Base-by-base conservation (phyloP, 768 basidiomycete species). In the Psilocybe cubensis region DNA sequence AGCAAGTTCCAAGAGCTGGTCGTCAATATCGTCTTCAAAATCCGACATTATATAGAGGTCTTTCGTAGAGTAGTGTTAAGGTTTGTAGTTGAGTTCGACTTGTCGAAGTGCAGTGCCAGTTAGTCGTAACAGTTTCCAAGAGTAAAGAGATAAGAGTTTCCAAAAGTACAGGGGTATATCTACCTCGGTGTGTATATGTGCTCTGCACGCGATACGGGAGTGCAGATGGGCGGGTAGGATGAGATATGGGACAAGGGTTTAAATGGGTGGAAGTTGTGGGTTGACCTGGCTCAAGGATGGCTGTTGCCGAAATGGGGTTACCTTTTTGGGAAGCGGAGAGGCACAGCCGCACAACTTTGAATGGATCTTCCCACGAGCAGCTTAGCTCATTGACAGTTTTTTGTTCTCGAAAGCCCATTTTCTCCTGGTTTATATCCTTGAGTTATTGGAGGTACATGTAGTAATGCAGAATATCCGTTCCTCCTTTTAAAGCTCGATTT, bases 1-100 rank as follows among this genome's bases (percentile, higher is more conserved):
- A 0, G 89, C 89, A 42, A 95, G 87, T 65, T 83, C 91, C 41
- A 94, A 86, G 24, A 94, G 85, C 68, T 94, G 89, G 64, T 91
- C 89, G 66, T 83, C 82, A 59, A 83, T 74, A 62, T 79, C 78
- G 59, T 74, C 69, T 56, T 74, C 79, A 57, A 77, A 75, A 66
- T 80, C 80, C 23, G 79, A 81, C 81, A 82, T 83, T 10, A 27
- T 21, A n/a, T 3, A 25, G 27, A 27, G 21, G 9, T 24, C 28
- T 7, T 18, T n/a, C n/a, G n/a, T 45, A 11, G 17, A 46, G 21
- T 46, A 46, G 31, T 10, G 21, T 31, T 52, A 40, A n/a, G 51
- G 12, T 17, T 38, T 5, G 35, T 1, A 14, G 35, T 38, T 38
- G 14, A n/a, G 31, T 33, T 3, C 31, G 31, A 14, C 14, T 33